These are phyloP conservation scores for Artomyces pyxidatus DNA, from an alignment of 768 basidiomycete species.

Conservation along the genomic window DNA sequence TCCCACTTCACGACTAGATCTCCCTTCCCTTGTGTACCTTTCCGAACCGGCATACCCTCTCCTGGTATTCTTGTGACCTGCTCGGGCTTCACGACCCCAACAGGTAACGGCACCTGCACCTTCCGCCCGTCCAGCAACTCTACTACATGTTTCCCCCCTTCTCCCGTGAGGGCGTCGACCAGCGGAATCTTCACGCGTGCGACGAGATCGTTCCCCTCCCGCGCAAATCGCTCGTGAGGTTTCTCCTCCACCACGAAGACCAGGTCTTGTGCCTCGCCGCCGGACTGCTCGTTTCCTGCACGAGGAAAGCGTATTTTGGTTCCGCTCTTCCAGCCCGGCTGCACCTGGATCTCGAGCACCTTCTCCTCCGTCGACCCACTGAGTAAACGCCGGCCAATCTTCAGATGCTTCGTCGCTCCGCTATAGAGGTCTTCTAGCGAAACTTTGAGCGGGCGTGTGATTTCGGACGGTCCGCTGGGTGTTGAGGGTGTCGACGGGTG, in stretches of 20 bases:
- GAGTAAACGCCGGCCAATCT: conserved; percentile 69
- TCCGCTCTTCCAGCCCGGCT: conserved; percentile 93
- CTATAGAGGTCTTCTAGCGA: conserved; percentile 80
- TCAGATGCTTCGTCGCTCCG: conserved; percentile 82
- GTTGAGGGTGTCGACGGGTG: conserved; percentile 23
- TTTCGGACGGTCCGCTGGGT: conserved; percentile 38
- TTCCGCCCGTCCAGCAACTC: conserved; percentile 75
- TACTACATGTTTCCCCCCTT: conserved; percentile 44
- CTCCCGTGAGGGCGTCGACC: conserved; percentile 73
- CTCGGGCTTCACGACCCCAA: conserved; percentile 67
- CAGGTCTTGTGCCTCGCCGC: conserved; percentile 76
- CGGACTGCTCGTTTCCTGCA: conserved; percentile 71
- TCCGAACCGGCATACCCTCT: conserved; percentile 91
- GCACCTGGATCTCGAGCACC: conserved; percentile 70
- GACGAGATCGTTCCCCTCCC: conserved; percentile 77
- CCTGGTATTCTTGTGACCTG: conserved; percentile 60
- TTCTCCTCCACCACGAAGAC: conserved; percentile 98
- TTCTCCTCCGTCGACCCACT: conserved; percentile 77
- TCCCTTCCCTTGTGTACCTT: conserved; percentile 64
- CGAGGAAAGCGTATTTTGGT: conserved; percentile 89
- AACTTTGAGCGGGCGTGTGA: conserved; percentile 76
- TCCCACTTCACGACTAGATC: conserved; percentile 82
- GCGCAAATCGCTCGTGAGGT: conserved; percentile 64
- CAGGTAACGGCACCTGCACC: conserved; percentile 59
- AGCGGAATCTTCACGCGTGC: conserved; percentile 58